phyloP scores from a whole-genome alignment of 169 alveolate genomes.

The Plasmodium vivax region DNA sequence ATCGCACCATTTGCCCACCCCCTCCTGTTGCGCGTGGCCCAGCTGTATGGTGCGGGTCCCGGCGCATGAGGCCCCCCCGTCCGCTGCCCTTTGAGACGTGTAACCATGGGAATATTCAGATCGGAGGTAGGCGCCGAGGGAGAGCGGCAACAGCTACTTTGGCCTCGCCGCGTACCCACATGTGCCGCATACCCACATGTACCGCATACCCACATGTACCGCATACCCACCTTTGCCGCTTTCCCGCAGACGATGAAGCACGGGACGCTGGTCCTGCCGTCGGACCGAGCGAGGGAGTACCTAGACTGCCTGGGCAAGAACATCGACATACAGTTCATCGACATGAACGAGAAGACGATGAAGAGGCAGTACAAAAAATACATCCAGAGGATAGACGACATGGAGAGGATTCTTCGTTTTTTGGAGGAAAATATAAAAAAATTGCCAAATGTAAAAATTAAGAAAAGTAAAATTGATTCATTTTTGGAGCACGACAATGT shows the following conservation, averaged over 20 bases:
- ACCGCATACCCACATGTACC: background rate
- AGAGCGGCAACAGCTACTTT: background rate
- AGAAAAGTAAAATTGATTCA: slow-evolving; percentile 85
- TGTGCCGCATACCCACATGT: background rate
- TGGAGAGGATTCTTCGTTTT: slow-evolving; percentile 92
- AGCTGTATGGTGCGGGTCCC: background rate
- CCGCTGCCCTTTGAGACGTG: background rate
- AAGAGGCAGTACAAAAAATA: slow-evolving; percentile 91
- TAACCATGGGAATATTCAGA: slow-evolving; percentile 62
- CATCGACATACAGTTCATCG: slow-evolving; percentile 90
- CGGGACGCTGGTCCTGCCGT: slow-evolving; percentile 94
- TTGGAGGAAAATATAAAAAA: slow-evolving; percentile 85
- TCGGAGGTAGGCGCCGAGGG: slow-evolving; percentile 26
- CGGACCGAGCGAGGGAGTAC: slow-evolving; percentile 91
- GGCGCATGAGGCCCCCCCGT: background rate
- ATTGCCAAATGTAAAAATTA: slow-evolving; percentile 84
- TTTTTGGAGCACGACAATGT: slow-evolving; percentile 87
- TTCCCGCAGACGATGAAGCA: slow-evolving; percentile 86
- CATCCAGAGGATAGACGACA: slow-evolving; percentile 92
- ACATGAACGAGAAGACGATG: slow-evolving; percentile 89
- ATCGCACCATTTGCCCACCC: background rate
- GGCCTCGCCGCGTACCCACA: background rate
- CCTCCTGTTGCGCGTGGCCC: background rate
- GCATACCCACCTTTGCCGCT: background rate
- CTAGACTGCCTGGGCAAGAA: slow-evolving; percentile 89